A percentile compares a stretch with the other conserved stretches of the same genome.
Evolutionary conservation across 2,329 filamentous ascomycete genomes (phyloP).

Genomic region (Aaosphaeria arxii): DNA sequence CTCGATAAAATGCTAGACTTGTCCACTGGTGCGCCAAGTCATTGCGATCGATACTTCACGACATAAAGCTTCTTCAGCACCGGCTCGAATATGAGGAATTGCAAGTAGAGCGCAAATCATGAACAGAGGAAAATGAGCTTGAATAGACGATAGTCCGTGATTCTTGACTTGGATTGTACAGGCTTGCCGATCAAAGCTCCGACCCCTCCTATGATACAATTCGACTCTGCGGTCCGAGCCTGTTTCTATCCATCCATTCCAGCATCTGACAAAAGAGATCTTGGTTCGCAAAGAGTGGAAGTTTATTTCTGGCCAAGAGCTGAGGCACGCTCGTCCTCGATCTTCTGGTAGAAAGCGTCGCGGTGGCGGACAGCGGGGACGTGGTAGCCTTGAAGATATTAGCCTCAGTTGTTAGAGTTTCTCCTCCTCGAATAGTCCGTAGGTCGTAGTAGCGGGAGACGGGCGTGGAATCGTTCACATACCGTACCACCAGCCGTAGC

Average conservation of each 20-base stretch:
- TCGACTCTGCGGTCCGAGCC: conserved; percentile 18
- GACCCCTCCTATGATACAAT: conserved; percentile 29
- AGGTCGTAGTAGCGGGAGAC: neutral
- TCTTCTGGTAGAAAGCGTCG: conserved; percentile 61
- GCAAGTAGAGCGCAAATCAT: too few relatives aligned
- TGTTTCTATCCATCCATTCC: conserved; percentile 20
- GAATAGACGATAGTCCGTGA: neutral
- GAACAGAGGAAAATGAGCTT: too few relatives aligned
- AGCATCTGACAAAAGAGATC: conserved; percentile 25
- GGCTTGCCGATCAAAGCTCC: neutral
- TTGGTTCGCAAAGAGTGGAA: conserved; percentile 8
- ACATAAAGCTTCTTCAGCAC: neutral
- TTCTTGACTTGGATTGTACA: conserved; percentile 1
- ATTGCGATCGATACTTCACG: neutral
- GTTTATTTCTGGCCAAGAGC: conserved; percentile 40
- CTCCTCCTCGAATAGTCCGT: too few relatives aligned
- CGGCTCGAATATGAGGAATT: neutral
- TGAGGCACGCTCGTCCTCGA: conserved; percentile 59
- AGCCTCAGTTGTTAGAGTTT: neutral
- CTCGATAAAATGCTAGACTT: too few relatives aligned
- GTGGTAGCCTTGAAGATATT: conserved; percentile 54
- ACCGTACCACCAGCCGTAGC: conserved; percentile 68
- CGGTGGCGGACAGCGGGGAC: conserved; percentile 62
- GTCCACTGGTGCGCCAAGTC: too few relatives aligned
- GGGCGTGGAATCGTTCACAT: conserved; percentile 30